Evolutionary conservation across 2,329 filamentous ascomycete species (phyloP), one percentile per base, ranked within the genome.

Genomic region (Ceratocystis colombiana): DNA sequence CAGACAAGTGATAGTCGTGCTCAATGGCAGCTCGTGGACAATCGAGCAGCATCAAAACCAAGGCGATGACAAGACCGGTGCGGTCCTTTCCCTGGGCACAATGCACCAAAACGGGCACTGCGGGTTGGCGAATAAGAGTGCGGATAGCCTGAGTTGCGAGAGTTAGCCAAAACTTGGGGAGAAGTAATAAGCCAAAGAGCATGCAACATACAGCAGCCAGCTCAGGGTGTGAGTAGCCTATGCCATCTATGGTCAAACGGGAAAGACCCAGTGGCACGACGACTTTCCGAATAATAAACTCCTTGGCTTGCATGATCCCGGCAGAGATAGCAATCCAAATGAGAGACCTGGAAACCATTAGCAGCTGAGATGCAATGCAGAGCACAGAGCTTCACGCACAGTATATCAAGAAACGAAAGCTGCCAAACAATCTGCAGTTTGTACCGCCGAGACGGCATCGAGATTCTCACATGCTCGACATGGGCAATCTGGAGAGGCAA

Each of bases 1-100:
- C 79, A 2, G 87, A 90, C 28, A 87, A 79, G 68, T 81, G 74
- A 73, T 96, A 96, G 75, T 96, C 91, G 69, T 85, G 72, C 65
- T 83, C 78, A 53, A 95, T 85, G 1, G 84, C 87, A 0, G 79
- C 73, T 1, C 78, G 67, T 0, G 84, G 82, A 0, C 88, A 75
- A 6, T 75, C 76, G 2, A 88, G 78, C 10, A 88, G 76, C 71
- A 93, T 79, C 22, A 95, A 76, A 0, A 88, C 75, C 3, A 96
- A 77, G 50, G 88, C 77, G 4, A 90, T 78, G 10, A 89, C 78
- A 12, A 96, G 77, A 0, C 91, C 91, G 66, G 76, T 77, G 1
- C 91, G 83, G 72, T 96, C 91, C 73, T 96, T 96, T 67, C 91
- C 91, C 72, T 95, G 90, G 0, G 90, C 94, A 74, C 91, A 96